Conservation (phyloP, 1,284 basidiomycete genomes). For the Trametes sp. region DNA sequence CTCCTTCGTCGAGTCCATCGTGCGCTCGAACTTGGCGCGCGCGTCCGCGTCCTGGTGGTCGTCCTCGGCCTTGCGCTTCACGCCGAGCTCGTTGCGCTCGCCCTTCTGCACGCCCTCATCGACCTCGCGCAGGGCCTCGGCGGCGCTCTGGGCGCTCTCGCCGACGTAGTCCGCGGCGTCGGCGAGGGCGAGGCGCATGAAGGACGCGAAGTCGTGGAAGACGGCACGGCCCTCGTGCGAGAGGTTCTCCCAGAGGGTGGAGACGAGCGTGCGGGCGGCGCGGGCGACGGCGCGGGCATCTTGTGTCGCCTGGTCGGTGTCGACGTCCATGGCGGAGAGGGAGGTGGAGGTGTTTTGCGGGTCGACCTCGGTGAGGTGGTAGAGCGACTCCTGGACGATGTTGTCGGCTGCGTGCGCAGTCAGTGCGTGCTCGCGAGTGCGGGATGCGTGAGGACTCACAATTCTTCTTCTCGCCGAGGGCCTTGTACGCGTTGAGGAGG, state of each 20-base stretch:
- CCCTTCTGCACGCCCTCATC: conserved; percentile 67
- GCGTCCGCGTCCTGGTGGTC: conserved; percentile 48
- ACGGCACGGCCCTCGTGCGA: conserved; percentile 59
- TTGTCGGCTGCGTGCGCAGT: conserved; percentile 56
- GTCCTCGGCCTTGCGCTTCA: conserved; percentile 56
- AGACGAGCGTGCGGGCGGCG: conserved; percentile 57
- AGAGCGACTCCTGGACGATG: conserved; percentile 66
- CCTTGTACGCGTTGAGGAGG: conserved; percentile 61
- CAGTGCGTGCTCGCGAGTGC: background rate
- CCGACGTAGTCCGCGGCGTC: conserved; percentile 68
- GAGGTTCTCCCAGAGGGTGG: conserved; percentile 59
- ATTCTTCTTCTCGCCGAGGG: conserved; percentile 61
- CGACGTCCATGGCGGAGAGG: conserved; percentile 37
- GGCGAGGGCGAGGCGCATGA: conserved; percentile 65
- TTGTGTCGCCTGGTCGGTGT: conserved; percentile 52
- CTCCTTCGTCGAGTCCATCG: conserved; percentile 68
- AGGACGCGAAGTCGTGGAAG: conserved; percentile 67
- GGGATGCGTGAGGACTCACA: conserved; percentile 42
- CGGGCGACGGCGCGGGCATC: conserved; percentile 58
- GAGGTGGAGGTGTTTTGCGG: conserved; percentile 46
- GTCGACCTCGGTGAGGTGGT: conserved; percentile 64
- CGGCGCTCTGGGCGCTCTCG: conserved; percentile 54
- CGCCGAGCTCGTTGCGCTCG: conserved; percentile 61
- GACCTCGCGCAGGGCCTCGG: conserved; percentile 56
- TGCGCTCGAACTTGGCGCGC: conserved; percentile 63